These are phyloP conservation scores for Aspergillus nomiae DNA, from an alignment of 2,329 filamentous ascomycete genomes.

Conservation along the genomic window DNA sequence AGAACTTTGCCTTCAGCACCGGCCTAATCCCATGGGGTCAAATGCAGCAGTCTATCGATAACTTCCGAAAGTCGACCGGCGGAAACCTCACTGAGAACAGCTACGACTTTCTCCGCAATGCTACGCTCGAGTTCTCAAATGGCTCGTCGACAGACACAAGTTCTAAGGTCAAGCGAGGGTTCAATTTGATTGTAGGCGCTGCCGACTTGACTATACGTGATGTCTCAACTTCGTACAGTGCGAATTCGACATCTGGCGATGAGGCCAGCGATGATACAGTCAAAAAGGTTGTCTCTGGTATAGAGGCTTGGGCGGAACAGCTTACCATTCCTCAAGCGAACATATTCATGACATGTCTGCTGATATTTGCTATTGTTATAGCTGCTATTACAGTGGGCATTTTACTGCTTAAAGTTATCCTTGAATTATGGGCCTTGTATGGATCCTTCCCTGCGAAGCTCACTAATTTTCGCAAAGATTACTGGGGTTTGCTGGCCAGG, in stretches of 20 bases:
- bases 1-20: conserved; percentile 91
- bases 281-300: conserved; percentile 66
- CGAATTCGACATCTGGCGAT: conserved; percentile 35
- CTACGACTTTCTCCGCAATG: conserved; percentile 71
- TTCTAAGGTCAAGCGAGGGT: conserved; percentile 57
- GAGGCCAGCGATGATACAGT: conserved; percentile 34
- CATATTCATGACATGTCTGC: conserved; percentile 92
- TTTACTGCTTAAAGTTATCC: conserved; percentile 83
- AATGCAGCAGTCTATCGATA: conserved; percentile 81
- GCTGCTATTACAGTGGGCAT: conserved; percentile 83
- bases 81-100: conserved; percentile 84
- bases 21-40: conserved; percentile 80
- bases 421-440: conserved; percentile 90
- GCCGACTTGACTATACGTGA: conserved; percentile 58
- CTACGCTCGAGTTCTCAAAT: conserved; percentile 71
- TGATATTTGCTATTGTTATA: conserved; percentile 85
- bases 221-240: conserved; percentile 44
- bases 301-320: conserved; percentile 81
- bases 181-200: conserved; percentile 46
- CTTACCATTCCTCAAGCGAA: conserved; percentile 84
- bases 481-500: conserved; percentile 90
- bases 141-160: conserved; percentile 53
- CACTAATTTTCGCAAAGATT: conserved; percentile 86
- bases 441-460: conserved; percentile 80
- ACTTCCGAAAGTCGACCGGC: conserved; percentile 76